Conservation (phyloP, 2,329 filamentous ascomycete genomes). For the Colletotrichum melonis region DNA sequence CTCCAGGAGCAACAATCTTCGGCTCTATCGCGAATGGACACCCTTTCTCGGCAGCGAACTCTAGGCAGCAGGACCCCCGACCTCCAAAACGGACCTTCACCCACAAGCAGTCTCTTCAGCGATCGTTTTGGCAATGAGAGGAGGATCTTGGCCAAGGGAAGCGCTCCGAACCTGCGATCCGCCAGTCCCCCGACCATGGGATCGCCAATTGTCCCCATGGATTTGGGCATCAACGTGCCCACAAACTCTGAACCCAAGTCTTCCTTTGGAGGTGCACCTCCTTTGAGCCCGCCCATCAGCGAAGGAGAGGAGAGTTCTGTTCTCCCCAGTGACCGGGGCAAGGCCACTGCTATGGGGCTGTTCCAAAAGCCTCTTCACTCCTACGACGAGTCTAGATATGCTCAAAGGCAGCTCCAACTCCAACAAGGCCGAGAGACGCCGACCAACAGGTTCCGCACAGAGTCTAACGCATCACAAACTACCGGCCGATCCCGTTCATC, state of each 20-base stretch:
- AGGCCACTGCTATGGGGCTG: conserved; percentile 76
- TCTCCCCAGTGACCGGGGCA: conserved; percentile 81
- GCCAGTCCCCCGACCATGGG: conserved; percentile 59
- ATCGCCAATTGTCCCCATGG: conserved; percentile 49
- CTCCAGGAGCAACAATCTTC: conserved; percentile 84
- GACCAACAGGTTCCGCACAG: conserved; percentile 55
- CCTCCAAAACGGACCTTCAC: conserved; percentile 57
- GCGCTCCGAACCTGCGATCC: conserved; percentile 76
- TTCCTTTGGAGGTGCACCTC: conserved; percentile 48
- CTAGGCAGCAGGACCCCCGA: conserved; percentile 64
- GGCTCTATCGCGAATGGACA: conserved; percentile 83
- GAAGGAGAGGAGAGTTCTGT: conserved; percentile 75
- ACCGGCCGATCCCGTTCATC: conserved; percentile 59
- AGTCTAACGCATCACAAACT: conserved; percentile 55
- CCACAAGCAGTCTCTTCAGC: conserved; percentile 54
- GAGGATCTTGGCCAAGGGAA: conserved; percentile 65
- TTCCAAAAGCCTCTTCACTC: conserved; percentile 77
- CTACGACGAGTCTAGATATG: conserved; percentile 88
- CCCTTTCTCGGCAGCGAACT: conserved; percentile 73
- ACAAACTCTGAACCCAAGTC: conserved; percentile 42
- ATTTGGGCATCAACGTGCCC: conserved; percentile 36
- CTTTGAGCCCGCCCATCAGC: conserved; percentile 69
- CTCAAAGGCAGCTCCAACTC: conserved; percentile 84
- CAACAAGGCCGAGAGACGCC: conserved; percentile 79
- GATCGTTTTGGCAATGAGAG: conserved; percentile 59